Evolutionary conservation across 345 rosid genomes (phyloP).

Genomic region (Mallotus nudiflorus): DNA sequence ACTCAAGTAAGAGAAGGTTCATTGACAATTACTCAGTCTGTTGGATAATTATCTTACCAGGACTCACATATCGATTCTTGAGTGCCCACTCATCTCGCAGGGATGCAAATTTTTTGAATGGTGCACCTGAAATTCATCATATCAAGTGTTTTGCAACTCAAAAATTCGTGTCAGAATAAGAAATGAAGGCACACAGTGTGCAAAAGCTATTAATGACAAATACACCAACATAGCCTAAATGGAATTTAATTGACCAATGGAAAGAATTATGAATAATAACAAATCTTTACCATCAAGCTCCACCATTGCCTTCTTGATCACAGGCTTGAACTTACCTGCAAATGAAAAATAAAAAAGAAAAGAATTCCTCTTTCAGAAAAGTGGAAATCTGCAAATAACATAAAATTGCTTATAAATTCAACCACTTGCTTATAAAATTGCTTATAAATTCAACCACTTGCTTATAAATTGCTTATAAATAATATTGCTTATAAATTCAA

Average conservation of each 20-base stretch:
- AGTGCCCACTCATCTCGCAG: conserved; percentile 84
- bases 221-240: background rate
- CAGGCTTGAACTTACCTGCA: conserved; percentile 92
- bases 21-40: no score
- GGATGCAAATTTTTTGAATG: conserved; percentile 75
- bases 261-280: background rate
- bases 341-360: background rate
- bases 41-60: conserved; percentile 73
- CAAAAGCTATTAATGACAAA: no score
- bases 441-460: no score
- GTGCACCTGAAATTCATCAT: conserved; percentile 92
- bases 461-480: no score
- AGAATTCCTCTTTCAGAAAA: background rate
- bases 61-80: conserved; percentile 77
- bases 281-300: conserved; percentile 77
- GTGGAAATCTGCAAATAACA: no score
- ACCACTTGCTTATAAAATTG: no score
- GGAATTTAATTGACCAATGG: background rate
- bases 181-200: no score
- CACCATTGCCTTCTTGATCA: conserved; percentile 99
- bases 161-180: background rate
- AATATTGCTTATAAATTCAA: no score
- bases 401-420: no score
- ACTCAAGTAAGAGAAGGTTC: no score
- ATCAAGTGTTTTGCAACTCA: background rate